Evolutionary conservation across 2,329 filamentous ascomycete species (phyloP).

Genomic region (Macrophomina pseudophaseolina): DNA sequence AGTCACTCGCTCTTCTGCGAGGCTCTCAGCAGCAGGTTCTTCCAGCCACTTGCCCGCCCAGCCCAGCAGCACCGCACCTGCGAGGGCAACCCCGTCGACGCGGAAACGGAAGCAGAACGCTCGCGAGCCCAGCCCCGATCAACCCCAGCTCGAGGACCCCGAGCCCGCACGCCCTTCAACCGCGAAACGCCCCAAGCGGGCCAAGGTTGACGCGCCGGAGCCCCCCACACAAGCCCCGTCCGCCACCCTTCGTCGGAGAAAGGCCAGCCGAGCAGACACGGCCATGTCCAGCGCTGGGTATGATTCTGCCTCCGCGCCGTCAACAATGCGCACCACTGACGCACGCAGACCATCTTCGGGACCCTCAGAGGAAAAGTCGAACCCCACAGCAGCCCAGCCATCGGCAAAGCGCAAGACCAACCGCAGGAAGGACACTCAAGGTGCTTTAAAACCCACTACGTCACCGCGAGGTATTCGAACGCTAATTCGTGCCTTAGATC

Average conservation of each 20-base stretch:
- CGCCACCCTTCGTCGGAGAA: conserved; percentile 58
- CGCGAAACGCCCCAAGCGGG: conserved; percentile 49
- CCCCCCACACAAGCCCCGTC: conserved; percentile 46
- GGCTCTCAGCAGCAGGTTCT: conserved; percentile 78
- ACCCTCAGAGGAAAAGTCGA: conserved; percentile 67
- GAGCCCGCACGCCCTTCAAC: conserved; percentile 42
- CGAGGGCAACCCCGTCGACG: conserved; percentile 53
- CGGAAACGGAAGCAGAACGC: conserved; percentile 78
- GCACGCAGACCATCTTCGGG: conserved; percentile 64
- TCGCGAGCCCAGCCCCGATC: conserved; percentile 50
- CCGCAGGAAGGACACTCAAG: conserved; percentile 69
- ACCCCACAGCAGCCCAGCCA: conserved; percentile 57
- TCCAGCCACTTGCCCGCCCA: conserved; percentile 51
- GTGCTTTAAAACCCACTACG: conserved; percentile 41
- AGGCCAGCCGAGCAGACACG: conserved; percentile 62
- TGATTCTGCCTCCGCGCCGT: conserved; percentile 35
- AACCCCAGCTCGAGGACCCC: conserved; percentile 55
- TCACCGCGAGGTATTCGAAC: conserved; percentile 8
- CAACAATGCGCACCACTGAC: conserved; percentile 34
- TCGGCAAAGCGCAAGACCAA: conserved; percentile 77
- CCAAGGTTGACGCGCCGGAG: conserved; percentile 69
- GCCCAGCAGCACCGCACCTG: conserved; percentile 46
- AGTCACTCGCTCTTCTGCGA: conserved; percentile 93
- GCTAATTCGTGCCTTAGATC: conserved; percentile 29
- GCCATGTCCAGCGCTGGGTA: conserved; percentile 79